Evolutionary conservation across 2,329 filamentous ascomycete species (phyloP).

Genomic region (Onygena corvina): DNA sequence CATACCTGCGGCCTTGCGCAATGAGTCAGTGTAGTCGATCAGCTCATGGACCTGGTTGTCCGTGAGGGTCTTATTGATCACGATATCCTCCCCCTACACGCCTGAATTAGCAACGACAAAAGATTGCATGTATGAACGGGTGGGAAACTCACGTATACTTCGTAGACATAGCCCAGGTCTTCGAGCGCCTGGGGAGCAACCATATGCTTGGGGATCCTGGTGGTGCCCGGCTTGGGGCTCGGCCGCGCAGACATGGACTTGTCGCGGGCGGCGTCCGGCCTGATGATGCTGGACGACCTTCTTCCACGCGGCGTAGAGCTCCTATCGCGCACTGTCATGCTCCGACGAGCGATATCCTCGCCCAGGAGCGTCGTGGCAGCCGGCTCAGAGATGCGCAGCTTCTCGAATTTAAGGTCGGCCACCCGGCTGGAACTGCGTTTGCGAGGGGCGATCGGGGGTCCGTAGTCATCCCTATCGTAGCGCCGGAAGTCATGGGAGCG

Average conservation of each 20-base stretch:
- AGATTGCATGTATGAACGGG: not conserved
- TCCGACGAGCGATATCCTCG: constrained; percentile 41
- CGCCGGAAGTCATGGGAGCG: constrained; percentile 35
- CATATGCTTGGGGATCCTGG: constrained; percentile 67
- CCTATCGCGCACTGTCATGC: constrained; percentile 41
- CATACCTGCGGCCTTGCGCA: constrained; percentile 33
- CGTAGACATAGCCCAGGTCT: constrained; percentile 73
- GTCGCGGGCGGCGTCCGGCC: constrained; percentile 23
- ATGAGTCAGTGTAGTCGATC: constrained; percentile 46
- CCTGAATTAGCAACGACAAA: constrained; percentile 24
- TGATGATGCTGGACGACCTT: constrained; percentile 15
- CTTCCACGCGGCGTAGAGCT: constrained; percentile 18
- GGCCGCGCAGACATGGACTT: constrained; percentile 30
- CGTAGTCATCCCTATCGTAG: constrained; percentile 26
- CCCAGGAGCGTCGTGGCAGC: constrained; percentile 56
- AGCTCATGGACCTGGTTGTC: constrained; percentile 88
- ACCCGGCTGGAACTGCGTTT: constrained; percentile 35
- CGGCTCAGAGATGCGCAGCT: constrained; percentile 56
- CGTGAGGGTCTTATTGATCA: constrained; percentile 72
- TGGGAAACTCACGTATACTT: constrained; percentile 59
- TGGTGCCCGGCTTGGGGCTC: constrained; percentile 77
- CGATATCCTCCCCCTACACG: constrained; percentile 59
- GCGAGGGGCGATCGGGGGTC: constrained; percentile 36
- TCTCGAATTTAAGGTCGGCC: constrained; percentile 49
- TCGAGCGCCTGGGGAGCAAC: constrained; percentile 70